These are phyloP conservation scores for Sugiyamaella paludigena DNA, from an alignment of 1,139 yeast genomes.

Conservation along the genomic window DNA sequence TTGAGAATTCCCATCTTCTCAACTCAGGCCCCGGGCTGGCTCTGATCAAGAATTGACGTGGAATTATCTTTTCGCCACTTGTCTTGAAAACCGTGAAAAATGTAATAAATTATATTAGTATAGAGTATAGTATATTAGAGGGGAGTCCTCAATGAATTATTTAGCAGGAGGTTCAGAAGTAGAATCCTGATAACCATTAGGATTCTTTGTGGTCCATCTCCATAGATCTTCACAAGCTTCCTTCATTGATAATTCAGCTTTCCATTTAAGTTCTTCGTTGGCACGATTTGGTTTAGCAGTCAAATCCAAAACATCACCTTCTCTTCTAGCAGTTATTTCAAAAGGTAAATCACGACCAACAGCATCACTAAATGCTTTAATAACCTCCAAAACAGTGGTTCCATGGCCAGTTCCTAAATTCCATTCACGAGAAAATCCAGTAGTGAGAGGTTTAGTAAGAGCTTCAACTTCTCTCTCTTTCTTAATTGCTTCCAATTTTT, in stretches of 20 bases:
- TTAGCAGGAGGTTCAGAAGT: conserved; percentile 17
- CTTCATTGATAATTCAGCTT: conserved; percentile 54
- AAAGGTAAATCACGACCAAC: conserved; percentile 67
- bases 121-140: neutral
- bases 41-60: too few species aligned
- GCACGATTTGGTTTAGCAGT: conserved; percentile 74
- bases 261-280: conserved; percentile 63
- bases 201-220: conserved; percentile 74
- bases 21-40: too few species aligned
- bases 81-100: too few species aligned
- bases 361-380: conserved; percentile 62
- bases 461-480: conserved; percentile 24
- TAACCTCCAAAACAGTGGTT: conserved; percentile 71
- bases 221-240: conserved; percentile 72
- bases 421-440: conserved; percentile 72
- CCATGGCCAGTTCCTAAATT: conserved; percentile 82
- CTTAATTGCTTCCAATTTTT: conserved; percentile 49
- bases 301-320: conserved; percentile 75
- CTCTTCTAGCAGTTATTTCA: conserved; percentile 63
- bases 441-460: conserved; percentile 24
- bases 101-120: neutral
- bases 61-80: too few species aligned
- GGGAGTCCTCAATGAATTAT: neutral
- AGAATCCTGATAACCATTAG: conserved; percentile 52
- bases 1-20: too few species aligned